Evolutionary conservation across 2,329 filamentous ascomycete species (phyloP).

Genomic region (Exserohilum rostratum): DNA sequence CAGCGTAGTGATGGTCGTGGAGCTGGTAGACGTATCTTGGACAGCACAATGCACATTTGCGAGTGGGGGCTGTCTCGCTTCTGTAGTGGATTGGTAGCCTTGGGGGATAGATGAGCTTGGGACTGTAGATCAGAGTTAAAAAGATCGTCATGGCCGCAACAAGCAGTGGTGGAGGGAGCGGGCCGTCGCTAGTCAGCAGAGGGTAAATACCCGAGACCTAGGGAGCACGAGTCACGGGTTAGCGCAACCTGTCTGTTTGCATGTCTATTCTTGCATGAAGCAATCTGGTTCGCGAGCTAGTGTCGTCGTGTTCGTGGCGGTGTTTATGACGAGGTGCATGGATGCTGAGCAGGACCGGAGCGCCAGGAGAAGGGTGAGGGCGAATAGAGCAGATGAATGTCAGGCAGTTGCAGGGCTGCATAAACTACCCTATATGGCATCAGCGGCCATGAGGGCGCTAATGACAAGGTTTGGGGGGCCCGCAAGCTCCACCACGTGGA

Average conservation of each 20-base stretch:
- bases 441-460: background rate
- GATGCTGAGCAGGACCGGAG: background rate
- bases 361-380: background rate
- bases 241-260: background rate
- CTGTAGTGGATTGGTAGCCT: background rate
- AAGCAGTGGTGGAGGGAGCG: conserved; percentile 9
- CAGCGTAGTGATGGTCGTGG: background rate
- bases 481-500: conserved; percentile 9
- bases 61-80: background rate
- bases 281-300: background rate
- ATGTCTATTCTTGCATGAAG: background rate
- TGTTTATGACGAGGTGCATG: background rate
- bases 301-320: background rate
- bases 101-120: background rate
- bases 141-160: conserved; percentile 1
- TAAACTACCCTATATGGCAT: background rate
- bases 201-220: conserved; percentile 4
- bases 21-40: background rate
- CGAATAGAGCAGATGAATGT: background rate
- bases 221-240: conserved; percentile 1
- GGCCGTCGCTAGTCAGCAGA: conserved; percentile 11
- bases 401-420: background rate
- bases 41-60: background rate
- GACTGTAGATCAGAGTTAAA: conserved; percentile 3
- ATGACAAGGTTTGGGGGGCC: background rate